Evolutionary conservation across 164 flowering plant species (phyloP), one percentile per base, ranked within the genome.

Genomic region (Akebia trifoliata): DNA sequence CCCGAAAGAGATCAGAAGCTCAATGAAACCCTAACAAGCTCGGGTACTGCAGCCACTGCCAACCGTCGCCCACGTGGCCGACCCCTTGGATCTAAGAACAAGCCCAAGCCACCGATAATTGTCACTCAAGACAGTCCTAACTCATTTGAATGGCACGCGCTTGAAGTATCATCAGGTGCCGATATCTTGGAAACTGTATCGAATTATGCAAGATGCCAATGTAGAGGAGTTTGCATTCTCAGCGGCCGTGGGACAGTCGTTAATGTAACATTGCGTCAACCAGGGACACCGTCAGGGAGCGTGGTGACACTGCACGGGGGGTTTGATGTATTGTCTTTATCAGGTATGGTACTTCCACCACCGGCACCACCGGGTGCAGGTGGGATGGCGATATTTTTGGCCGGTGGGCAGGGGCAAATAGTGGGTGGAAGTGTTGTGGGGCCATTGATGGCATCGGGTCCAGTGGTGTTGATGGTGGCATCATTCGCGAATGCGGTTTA

Each of bases 71-170:
- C 82, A 0, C 59, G 87, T 1, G 87, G 87, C 51, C 82, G 87
- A 14, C 87, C 87, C 5, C 59, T 79, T 0, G 81, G 82, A 0
- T 81, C 86, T 18, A 81, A 75, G 58, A 81, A 81, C 74, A 77
- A 75, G 50, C 80, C 83, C 14, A 79, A 73, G 60, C 86, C 86
- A 0, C 86, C 86, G 0, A 62, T 79, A 1, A 62, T 81, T 24
- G 69, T 81, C 20, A 77, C 83, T 0, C 61, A 78, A 0, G 83
- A 79, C 52, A 71, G 70, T 59, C 81, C 83, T 4, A 77, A 70
- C 20, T 71, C 78, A 3, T 78, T 81, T 53, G 61, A 71, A 30
- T 69, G 77, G 0, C 83, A 81, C 59, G 77, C 79, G 6, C 67
- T 81, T 0, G 86, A 81, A 60, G 62, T 81, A 40, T 30, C 77